These are phyloP conservation scores for Lactuca saligna DNA, from an alignment of 129 eudicot species.

Conservation along the genomic window DNA sequence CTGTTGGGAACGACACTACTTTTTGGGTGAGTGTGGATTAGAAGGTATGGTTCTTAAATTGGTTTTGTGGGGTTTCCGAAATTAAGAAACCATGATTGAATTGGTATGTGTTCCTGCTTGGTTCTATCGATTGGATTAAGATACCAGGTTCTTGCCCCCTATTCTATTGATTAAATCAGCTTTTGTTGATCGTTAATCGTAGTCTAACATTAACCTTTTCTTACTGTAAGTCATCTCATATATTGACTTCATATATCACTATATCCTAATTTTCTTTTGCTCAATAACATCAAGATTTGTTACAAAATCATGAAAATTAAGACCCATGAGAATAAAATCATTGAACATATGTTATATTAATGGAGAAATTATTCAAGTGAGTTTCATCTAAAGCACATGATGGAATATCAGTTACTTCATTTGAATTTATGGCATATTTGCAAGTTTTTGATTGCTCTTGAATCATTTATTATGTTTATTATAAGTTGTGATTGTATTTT, in stretches of 20 bases:
- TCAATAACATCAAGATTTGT: background rate
- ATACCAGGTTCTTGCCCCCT: no score
- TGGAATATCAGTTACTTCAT: constrained; percentile 18
- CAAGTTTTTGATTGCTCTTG: constrained; percentile 26
- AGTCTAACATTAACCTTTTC: no score
- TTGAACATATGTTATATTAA: constrained; percentile 5
- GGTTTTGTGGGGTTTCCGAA: no score
- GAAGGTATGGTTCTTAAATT: no score
- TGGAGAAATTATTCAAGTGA: constrained; percentile 21
- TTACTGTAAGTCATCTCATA: no score
- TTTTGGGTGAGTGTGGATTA: no score
- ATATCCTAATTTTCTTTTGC: background rate
- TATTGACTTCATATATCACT: background rate
- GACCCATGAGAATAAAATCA: background rate
- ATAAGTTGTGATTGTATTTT: background rate
- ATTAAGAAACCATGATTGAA: no score
- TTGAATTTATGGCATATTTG: constrained; percentile 17
- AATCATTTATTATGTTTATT: constrained; percentile 2
- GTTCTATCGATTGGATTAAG: no score
- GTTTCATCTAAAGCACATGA: constrained; percentile 15
- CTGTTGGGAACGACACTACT: no score
- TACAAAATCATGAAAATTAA: background rate
- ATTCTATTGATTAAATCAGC: no score
- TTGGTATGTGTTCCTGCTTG: no score
- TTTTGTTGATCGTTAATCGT: background rate